Evolutionary conservation across 1,284 basidiomycete species (phyloP), one percentile per base, ranked within the genome.

Genomic region (Tilletia walkeri): DNA sequence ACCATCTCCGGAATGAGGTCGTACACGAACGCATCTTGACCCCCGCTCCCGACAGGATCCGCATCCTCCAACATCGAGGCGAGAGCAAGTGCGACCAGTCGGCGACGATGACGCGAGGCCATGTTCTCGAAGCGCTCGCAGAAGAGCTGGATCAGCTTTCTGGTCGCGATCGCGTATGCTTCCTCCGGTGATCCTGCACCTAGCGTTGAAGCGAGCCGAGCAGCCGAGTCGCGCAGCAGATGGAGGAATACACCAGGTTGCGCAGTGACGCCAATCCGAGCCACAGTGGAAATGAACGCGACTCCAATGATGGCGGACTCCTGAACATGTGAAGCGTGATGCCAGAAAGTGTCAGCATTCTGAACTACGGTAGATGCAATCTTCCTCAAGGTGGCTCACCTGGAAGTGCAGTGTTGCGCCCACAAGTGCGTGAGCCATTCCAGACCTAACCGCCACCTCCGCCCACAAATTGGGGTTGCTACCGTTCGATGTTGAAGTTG

Each of bases 101-200:
- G 78, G 12, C 78, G 73, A 50, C 76, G 75, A 10, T 79, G 73
- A 30, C 70, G 61, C 16, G 79, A 77, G 39, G 79, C 66, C 76
- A 81, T 82, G 70, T 76, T 79, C 49, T 80, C 79, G 65, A 79
- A 80, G 10, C 75, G 69, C 10, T 70, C 63, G 65, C 76, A 73
- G 49, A 61, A 67, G 18, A 54, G 66, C 14, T 18, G 36, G 30
- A 73, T 24, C 48, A 75, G 48, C 3, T 63, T 48, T 38, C 41
- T 53, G 4, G 66, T 54, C 16, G 65, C 36, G 24, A 12, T 53
- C 20, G 48, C 14, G 30, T 16, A 36, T 18, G 34, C 67, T 4
- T 65, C 69, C 2, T 69, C 61, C 16, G 61, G 6, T 9, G 59
- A 38, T 5, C 34, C 16, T 3, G 53, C 45, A n/a, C 59, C 66